These are phyloP conservation scores for Teunomyces panamensis DNA, from an alignment of 805 yeast species.

Conservation along the genomic window DNA sequence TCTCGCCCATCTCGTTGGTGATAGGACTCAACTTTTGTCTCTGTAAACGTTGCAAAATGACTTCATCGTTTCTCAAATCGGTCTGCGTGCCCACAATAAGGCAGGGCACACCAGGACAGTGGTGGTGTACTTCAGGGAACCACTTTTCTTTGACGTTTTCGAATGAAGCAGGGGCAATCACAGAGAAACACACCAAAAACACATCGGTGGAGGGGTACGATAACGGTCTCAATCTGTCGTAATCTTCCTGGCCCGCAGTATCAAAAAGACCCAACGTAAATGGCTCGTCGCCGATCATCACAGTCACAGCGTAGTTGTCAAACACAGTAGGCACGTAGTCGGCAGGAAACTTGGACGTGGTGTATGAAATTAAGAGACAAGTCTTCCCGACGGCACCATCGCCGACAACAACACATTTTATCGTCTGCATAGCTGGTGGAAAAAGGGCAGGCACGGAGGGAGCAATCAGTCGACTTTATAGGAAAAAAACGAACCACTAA, in stretches of 20 bases:
- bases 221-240: constrained; percentile 94
- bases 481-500: not conserved
- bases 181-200: constrained; percentile 92
- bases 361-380: constrained; percentile 90
- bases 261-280: constrained; percentile 96
- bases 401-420: constrained; percentile 97
- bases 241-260: constrained; percentile 99
- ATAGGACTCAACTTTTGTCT: constrained; percentile 90
- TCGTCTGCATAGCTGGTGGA: constrained; percentile 44
- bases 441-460: not conserved
- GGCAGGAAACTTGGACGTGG: constrained; percentile 95
- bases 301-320: constrained; percentile 92
- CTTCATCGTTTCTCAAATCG: constrained; percentile 91
- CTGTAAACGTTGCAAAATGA: constrained; percentile 82
- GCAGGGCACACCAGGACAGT: constrained; percentile 98
- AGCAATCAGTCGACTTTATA: not conserved
- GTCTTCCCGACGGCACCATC: constrained; percentile 99
- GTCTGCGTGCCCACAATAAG: constrained; percentile 95
- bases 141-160: constrained; percentile 98
- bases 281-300: constrained; percentile 97
- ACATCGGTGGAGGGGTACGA: constrained; percentile 97
- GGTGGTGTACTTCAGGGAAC: constrained; percentile 96
- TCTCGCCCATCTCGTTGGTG: constrained; percentile 82
- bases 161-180: constrained; percentile 94
- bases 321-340: constrained; percentile 99